Base-by-base conservation (phyloP, 164 flowering plant species). In the Magnolia officinalis region DNA sequence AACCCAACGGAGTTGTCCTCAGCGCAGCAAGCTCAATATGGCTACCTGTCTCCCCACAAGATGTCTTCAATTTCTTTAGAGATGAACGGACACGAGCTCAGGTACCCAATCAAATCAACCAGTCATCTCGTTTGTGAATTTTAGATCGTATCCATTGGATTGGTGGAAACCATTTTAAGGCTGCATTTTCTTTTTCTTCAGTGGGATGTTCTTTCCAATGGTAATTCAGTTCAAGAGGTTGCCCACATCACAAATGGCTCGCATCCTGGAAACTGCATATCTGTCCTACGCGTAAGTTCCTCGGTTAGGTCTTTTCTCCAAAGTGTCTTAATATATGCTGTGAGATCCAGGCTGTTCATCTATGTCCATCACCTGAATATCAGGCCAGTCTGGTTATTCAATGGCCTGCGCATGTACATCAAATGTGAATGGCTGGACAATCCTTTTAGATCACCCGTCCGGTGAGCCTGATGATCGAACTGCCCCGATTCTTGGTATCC, bases 121-220 rank as follows among this genome's bases (percentile, higher is more conserved):
- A 37, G 67, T 14, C n/a, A 8, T 52, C 23, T 52, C 55, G 16
- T 11, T 20, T 55, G 5, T 14, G 7, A 26, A 11, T 10, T 29
- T 31, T 10, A 50, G 45, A 63, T 75, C 10, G 8, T 20, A 52
- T 55, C 20, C 0, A 14, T 74, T 20, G 7, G 2, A 14, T 66
- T 20, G 2, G 67, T 24, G n/a, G 20, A 10, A 29, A 68, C 51
- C 61, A 11, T 10, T 8, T 51, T 55, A 19, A 9, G 69, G 52
- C 50, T 67, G 10, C 8, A 20, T 50, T 75, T 50, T 29, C 8
- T 50, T 1, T 16, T 16, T 67, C n/a, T 55, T n/a, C 80, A 89
- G 87, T 96, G 98, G 98, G 99, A 96, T 80, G 85, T 91, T 37
- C 76, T 92, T 14, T 89, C 92, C 24, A 83, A 79, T 63, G 93